A percentile compares a stretch with the other conserved stretches of the same genome.
phyloP scores from a whole-genome alignment of 1,284 basidiomycete genomes.

The Hymenochaete sp. region DNA sequence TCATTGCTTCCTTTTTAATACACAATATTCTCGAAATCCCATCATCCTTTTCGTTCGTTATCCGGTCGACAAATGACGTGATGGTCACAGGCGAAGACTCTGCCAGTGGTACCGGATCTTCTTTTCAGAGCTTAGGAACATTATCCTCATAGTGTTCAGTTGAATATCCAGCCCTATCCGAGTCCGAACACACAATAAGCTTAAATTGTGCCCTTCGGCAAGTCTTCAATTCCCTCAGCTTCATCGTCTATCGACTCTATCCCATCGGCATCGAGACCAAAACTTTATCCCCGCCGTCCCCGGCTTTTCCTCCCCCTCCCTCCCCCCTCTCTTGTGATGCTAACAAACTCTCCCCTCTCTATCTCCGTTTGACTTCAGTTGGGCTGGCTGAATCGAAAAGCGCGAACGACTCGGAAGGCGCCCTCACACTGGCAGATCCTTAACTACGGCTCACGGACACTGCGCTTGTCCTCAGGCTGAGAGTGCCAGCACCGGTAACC shows the following conservation, averaged over 20 bases:
- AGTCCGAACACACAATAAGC: constrained; percentile 39
- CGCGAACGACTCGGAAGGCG: constrained; percentile 46
- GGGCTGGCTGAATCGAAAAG: too few species aligned
- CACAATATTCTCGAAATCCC: constrained; percentile 46
- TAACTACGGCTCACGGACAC: constrained; percentile 62
- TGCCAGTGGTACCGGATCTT: constrained; percentile 28
- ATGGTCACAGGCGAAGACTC: constrained; percentile 33
- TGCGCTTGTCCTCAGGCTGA: constrained; percentile 52
- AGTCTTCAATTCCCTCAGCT: too few species aligned
- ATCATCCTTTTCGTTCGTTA: constrained; percentile 58
- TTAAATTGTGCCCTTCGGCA: constrained; percentile 47
- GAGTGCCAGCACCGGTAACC: constrained; percentile 41
- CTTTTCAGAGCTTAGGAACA: constrained; percentile 60
- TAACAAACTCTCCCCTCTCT: not conserved
- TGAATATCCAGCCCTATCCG: constrained; percentile 50
- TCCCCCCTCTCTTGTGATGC: not conserved
- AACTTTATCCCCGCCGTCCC: too few species aligned
- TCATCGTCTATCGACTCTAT: too few species aligned
- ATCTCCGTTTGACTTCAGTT: too few species aligned
- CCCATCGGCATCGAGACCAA: too few species aligned
- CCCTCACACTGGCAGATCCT: constrained; percentile 41
- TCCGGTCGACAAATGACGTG: constrained; percentile 66
- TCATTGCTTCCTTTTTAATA: constrained; percentile 21
- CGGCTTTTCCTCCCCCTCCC: not conserved
- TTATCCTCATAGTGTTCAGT: constrained; percentile 65